These are phyloP conservation scores for Paramyrothecium roridum DNA, from an alignment of 2,329 filamentous ascomycete species.

Conservation along the genomic window DNA sequence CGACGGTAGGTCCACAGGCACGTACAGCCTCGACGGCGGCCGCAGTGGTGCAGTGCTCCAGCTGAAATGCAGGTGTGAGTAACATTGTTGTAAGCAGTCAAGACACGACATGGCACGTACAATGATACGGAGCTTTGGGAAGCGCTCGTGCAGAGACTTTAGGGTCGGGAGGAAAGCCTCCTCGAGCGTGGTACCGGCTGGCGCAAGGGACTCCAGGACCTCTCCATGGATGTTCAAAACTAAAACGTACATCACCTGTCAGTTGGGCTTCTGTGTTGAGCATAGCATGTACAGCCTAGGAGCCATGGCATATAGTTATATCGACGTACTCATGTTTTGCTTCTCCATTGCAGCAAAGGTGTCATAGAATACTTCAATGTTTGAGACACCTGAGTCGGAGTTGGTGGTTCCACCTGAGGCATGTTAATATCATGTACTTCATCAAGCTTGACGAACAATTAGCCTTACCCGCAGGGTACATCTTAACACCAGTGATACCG, in stretches of 20 bases:
- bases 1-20: slow-evolving; percentile 73
- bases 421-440: slow-evolving; percentile 8
- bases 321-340: slow-evolving; percentile 52
- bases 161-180: slow-evolving; percentile 76
- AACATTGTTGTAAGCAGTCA: neutral
- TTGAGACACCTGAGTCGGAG: slow-evolving; percentile 65
- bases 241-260: neutral
- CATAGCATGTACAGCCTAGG: too few species aligned
- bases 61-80: slow-evolving; percentile 10
- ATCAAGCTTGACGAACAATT: neutral
- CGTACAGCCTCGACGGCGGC: slow-evolving; percentile 77
- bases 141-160: slow-evolving; percentile 66
- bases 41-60: slow-evolving; percentile 86
- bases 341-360: slow-evolving; percentile 90
- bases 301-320: neutral
- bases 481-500: slow-evolving; percentile 70
- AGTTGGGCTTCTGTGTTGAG: neutral
- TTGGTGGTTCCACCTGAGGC: slow-evolving; percentile 58
- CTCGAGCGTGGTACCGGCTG: slow-evolving; percentile 41
- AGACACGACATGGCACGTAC: slow-evolving; percentile 9
- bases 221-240: slow-evolving; percentile 95
- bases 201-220: slow-evolving; percentile 50
- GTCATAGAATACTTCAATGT: slow-evolving; percentile 68
- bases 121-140: slow-evolving; percentile 68
- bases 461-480: slow-evolving; percentile 52